These are phyloP conservation scores for Cubamyces sp. DNA, from an alignment of 768 basidiomycete genomes.

Conservation along the genomic window DNA sequence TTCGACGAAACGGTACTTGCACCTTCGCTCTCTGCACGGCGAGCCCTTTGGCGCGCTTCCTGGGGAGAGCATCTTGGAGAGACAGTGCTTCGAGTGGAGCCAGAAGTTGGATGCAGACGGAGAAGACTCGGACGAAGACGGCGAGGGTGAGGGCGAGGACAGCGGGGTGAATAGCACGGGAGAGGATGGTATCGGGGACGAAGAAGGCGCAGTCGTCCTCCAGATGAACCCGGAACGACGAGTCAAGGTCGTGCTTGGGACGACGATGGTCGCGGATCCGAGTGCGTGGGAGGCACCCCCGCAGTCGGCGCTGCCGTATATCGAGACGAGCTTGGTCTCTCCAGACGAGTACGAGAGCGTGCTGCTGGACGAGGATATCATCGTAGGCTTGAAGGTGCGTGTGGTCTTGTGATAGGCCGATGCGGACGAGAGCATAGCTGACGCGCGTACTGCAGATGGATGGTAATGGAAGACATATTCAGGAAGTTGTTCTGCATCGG, in stretches of 20 bases:
- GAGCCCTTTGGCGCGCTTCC: conserved; percentile 8
- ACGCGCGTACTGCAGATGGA: conserved; percentile 9
- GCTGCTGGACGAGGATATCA: conserved; percentile 36
- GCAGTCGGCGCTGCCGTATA: conserved; percentile 30
- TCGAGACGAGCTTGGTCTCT: conserved; percentile 24
- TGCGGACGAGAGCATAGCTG: background rate
- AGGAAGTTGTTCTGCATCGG: conserved; percentile 16
- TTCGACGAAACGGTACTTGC: conserved; percentile 13
- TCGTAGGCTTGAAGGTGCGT: conserved; percentile 35
- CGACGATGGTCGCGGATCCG: conserved; percentile 9
- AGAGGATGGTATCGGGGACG: background rate
- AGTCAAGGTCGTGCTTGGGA: conserved; percentile 17
- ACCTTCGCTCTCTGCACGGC: conserved; percentile 3
- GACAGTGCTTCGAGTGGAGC: conserved; percentile 8
- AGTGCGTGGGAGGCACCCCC: conserved; percentile 28
- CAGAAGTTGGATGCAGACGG: background rate
- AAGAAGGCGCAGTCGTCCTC: too few relatives aligned
- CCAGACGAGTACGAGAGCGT: conserved; percentile 30
- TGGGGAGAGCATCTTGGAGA: conserved; percentile 13
- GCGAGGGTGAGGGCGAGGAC: background rate
- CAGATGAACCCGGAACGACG: background rate
- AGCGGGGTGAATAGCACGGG: background rate
- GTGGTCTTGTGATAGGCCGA: too few relatives aligned
- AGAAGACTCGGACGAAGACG: background rate
- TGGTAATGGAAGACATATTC: conserved; percentile 1